These are phyloP conservation scores for Iris macrosiphon DNA, from an alignment of 106 monocot genomes.

Conservation along the genomic window DNA sequence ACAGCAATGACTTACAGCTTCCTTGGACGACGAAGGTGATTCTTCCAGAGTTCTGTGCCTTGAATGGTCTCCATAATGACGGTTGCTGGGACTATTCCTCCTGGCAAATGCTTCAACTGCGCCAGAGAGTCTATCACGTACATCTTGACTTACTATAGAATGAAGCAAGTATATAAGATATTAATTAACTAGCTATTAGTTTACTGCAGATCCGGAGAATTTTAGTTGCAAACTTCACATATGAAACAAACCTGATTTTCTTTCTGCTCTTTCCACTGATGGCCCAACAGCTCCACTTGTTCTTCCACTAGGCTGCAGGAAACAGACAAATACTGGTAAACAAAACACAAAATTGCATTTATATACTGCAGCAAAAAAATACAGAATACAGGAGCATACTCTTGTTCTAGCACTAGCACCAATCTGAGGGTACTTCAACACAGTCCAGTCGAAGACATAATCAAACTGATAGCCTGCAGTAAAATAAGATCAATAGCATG, in stretches of 20 bases:
- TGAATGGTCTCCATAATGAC: constrained; percentile 41
- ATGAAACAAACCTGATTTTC: constrained; percentile 53
- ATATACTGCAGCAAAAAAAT: background rate
- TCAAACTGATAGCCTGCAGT: constrained; percentile 65
- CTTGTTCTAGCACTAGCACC: constrained; percentile 21
- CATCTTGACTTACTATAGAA: constrained; percentile 51
- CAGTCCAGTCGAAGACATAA: constrained; percentile 73
- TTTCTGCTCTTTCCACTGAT: constrained; percentile 46
- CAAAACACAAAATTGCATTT: too few species aligned
- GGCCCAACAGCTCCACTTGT: constrained; percentile 41
- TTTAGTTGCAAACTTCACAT: too few species aligned
- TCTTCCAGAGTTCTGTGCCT: constrained; percentile 37
- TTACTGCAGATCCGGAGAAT: too few species aligned
- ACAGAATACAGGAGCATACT: constrained; percentile 8
- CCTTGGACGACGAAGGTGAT: constrained; percentile 33
- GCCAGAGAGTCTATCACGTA: constrained; percentile 63
- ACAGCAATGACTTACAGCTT: constrained; percentile 22
- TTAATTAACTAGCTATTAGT: too few species aligned
- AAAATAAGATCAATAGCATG: constrained; percentile 4
- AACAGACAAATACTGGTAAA: constrained; percentile 2
- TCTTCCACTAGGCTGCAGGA: constrained; percentile 53
- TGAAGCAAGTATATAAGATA: constrained; percentile 6
- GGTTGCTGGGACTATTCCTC: constrained; percentile 40
- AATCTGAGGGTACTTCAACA: constrained; percentile 50
- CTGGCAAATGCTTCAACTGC: constrained; percentile 73